Base-by-base conservation (phyloP, 2,329 filamentous ascomycete species). In the Apiospora phragmitis region DNA sequence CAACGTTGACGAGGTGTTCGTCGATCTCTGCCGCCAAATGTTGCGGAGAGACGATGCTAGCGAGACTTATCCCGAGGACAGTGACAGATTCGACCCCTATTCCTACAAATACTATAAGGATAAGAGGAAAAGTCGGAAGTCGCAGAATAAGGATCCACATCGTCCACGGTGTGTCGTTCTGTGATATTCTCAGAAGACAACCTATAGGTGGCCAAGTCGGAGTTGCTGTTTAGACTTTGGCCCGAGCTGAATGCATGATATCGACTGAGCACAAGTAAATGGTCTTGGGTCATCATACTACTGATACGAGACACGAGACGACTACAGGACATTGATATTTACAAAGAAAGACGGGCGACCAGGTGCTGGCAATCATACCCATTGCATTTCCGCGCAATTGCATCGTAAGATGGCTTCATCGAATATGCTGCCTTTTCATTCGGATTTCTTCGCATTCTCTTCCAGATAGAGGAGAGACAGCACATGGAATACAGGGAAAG, bases 1-100 rank as follows among this genome's bases (percentile, higher is more conserved):
- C 73, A 97, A 97, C 76, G 94, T 97, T 21, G 94, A 97, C 76
- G 94, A 97, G 80, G 93, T 95, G 65, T 97, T 97, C 81, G 84
- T 93, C 74, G 93, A 96, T 80, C 87, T 97, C 70, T 95, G 93
- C 78, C 88, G 93, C 72, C 93, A 96, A 80, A 94, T 97, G 83
- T 89, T 96, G 71, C 87, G 91, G 72, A 93, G 90, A 76, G 93
- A 95, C 72, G 89, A 91, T 76, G 81, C 83, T 3, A 77, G 77
- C 26, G 80, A 83, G 32, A 75, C 75, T 26, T 81, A 83, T 9
- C 78, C 76, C 21, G 80, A 83, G 24, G 81, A 85, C 21, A 80
- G 84, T 32, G 82, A 83, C 73, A 85, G 84, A 70, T 81, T 82
- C 49, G 83, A 85, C 59, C 76, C 74, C 1, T 79, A 77, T 70